Base-by-base conservation (phyloP, 2,329 filamentous ascomycete species). In the Ophiostoma ulmi region DNA sequence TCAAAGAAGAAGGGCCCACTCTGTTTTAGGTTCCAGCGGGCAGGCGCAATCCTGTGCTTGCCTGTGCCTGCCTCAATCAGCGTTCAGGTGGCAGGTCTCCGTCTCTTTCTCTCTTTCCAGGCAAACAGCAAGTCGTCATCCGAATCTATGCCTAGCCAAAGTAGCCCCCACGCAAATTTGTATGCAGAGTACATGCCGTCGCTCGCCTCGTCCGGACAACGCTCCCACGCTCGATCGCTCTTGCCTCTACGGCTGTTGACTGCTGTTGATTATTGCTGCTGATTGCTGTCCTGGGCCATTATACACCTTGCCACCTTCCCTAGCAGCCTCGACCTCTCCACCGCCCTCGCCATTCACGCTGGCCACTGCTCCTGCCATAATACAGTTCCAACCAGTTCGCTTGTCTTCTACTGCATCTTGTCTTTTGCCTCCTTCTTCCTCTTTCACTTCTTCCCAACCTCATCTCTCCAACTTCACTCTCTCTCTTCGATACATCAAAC, bases 81-180 rank as follows among this genome's bases (percentile, higher is more conserved):
- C 65, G 39, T 55, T 35, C 61, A 22, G 1, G 52, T 44, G 39
- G 22, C n/a, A 66, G 75, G 74, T 73, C 71, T 65, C 14, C 20
- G 5, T 3, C 11, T 55, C 67, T 39, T 68, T 36, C 67, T 26
- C 48, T 38, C 41, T 35, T 20, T 35, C 44, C 61, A 70, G 69
- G 69, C 63, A 67, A 69, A 48, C 31, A 35, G 26, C 65, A 75
- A 74, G 73, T 77, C 77, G 77, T 78, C 77, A 78, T 78, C 75
- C 75, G 35, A 70, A 74, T 73, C 76, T 73, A 76, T 75, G 76
- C 77, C 77, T 78, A 73, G 72, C 65, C 10, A 13, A 70, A 58
- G 73, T 74, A 74, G 70, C 20, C 10, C 63, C 17, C 52, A 64
- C 67, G 35, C 5, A 36, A 10, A 31, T 39, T 65, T 67, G 67